Conservation (phyloP, 441 rosid species). For the Populus trichocarpa region DNA sequence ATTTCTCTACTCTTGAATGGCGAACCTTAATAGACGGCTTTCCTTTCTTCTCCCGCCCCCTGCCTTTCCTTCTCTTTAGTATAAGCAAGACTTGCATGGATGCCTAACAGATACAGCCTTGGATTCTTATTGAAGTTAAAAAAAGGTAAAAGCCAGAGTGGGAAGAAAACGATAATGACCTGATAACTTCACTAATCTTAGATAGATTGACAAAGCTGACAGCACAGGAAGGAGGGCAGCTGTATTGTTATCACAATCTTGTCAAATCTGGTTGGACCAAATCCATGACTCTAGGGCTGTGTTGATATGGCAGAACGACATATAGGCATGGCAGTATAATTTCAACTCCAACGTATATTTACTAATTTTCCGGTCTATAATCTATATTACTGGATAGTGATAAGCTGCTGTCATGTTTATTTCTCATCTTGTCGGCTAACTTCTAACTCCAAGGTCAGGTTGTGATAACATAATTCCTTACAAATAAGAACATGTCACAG, state of each 20-base stretch:
- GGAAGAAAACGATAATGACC: not conserved
- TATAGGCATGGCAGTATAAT: not conserved
- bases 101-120: not conserved
- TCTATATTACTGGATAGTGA: not conserved
- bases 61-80: not conserved
- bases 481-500: no score
- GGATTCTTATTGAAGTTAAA: not conserved
- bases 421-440: no score
- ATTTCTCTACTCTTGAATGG: not conserved
- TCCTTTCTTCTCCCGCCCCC: not conserved
- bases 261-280: slow-evolving; percentile 12
- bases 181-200: not conserved
- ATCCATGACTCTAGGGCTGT: not conserved
- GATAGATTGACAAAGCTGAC: not conserved
- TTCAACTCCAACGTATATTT: not conserved
- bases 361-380: not conserved
- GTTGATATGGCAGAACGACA: no score
- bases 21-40: not conserved
- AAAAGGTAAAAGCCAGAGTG: not conserved
- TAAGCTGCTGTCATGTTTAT: not conserved
- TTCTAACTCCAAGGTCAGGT: no score
- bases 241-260: slow-evolving; percentile 6
- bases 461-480: no score
- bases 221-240: not conserved
- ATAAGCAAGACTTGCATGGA: not conserved